phyloP scores from a whole-genome alignment of 331 rosid species.

The Prunus yedoensis region DNA sequence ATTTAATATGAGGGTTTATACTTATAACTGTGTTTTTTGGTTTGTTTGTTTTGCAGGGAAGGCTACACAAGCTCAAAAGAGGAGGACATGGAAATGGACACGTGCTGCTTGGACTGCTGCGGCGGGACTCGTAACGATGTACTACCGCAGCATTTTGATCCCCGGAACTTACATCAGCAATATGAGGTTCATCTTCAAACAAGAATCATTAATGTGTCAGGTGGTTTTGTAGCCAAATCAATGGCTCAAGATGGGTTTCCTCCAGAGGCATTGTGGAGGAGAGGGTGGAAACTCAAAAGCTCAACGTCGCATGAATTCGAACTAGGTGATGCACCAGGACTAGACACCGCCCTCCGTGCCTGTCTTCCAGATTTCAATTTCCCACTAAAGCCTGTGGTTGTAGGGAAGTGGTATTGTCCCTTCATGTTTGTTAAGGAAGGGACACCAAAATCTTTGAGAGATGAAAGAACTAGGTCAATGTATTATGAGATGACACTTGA shows the following conservation, averaged over 20 bases:
- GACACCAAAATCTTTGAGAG: conserved; percentile 36
- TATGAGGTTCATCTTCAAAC: conserved; percentile 36
- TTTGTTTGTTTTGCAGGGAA: conserved; percentile 20
- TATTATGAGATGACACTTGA: conserved; percentile 71
- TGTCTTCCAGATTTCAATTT: conserved; percentile 47
- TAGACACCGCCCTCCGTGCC: conserved; percentile 42
- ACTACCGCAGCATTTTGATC: conserved; percentile 44
- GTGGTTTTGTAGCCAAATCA: conserved; percentile 64
- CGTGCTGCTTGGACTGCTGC: conserved; percentile 38
- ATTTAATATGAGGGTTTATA: not conserved
- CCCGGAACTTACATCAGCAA: conserved; percentile 45
- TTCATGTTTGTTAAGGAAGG: conserved; percentile 69
- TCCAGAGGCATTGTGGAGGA: conserved; percentile 54
- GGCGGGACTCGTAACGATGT: conserved; percentile 10
- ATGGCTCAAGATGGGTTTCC: conserved; percentile 44
- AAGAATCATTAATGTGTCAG: conserved; percentile 42
- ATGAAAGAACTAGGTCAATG: conserved; percentile 48
- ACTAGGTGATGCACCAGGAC: conserved; percentile 51
- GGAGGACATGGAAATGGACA: conserved; percentile 40
- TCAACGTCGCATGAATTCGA: conserved; percentile 32
- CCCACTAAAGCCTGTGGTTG: conserved; percentile 41
- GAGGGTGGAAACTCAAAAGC: conserved; percentile 50
- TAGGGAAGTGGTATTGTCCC: conserved; percentile 89
- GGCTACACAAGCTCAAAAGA: conserved; percentile 49
- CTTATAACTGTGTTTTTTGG: not conserved